Evolutionary conservation across 202 grass and related monocot species (phyloP), one percentile per base, ranked within the genome.

Genomic region (Carex arenaria): DNA sequence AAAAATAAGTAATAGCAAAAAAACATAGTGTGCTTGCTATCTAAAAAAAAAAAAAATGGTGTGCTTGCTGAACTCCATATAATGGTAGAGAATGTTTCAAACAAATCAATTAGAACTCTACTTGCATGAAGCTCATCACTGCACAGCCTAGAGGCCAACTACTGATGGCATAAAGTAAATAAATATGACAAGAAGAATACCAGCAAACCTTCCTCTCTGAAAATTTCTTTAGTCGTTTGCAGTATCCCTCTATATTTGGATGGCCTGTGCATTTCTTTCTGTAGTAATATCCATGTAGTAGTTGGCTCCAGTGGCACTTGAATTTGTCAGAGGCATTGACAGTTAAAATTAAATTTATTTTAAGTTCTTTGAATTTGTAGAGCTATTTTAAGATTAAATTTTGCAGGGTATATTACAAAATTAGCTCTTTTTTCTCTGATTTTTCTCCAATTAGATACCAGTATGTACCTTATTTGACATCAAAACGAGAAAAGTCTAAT

Each of bases 201-300:
- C 88, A 78, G 87, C 62, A 99, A 95, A 89, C 96, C 96, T 99
- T 99, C 96, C 91, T 99, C 96, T 82, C 89, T 89, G 17, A 99
- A 92, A 88, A 99, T 99, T 84, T 90, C 96, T 84, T 90, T 99
- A 53, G 86, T 80, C 40, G 96, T 91, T 90, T 95, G 96, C 40
- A 93, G 11, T 73, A 99, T 85, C 11, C 96, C 96, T 79, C 86
- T 95, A 85, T 99, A 99, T 85, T 95, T 99, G 30, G 96, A 93
- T 84, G 90, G 90, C 22, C 79, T 84, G 67, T 93, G 91, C 4
- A 89, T 31, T 66, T 91, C 86, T 85, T 88, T 90, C 20, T 66
- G 87, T 52, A 95, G 69, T 56, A 94, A 36, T 64, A 84, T 77
- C 93, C 93, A 94, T 4, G 88, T 85, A 52, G 89, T 76, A 61